Evolutionary conservation across 176 grass and related monocot species (phyloP), one percentile per base, ranked within the genome.

Genomic region (Oryza punctata): DNA sequence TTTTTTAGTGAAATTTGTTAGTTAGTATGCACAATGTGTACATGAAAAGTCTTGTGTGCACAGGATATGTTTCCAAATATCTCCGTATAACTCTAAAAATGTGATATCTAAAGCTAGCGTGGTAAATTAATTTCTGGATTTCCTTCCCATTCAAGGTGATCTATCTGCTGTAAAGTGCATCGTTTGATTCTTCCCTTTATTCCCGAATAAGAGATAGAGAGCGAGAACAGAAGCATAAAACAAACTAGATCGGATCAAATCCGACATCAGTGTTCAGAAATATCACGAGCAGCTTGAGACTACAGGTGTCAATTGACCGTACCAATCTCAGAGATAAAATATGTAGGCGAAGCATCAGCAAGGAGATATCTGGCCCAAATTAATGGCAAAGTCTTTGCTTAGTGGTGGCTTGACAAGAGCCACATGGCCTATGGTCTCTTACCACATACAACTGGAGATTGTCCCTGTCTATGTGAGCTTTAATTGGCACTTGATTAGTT

Each of bases 151-250:
- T 90, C 33, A 35, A 68, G 37, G 16, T 67, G 84, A 82, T 86
- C 47, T 49, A 47, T 65, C 74, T 79, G 61, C 69, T 86, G 84
- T 86, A 82, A 90, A 86, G 84, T 74, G 61, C 38, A 67, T 67
- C 68, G 45, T 72, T 38, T 79, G 78, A 68, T 68, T 28, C 26
- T 9, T 10, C 29, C 61, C 74, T 90, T 90, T 90, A 86, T 90
- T 86, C 88, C 84, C 38, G 83, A 81, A 32, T 70, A 71, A 65
- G 66, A 71, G 57, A 57, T 16, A 12, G 67, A 32, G 75, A 78
- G 65, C 77, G 79, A 86, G 61, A 90, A 90, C 84, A 50, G 61
- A 35, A 30, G 61, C 27, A 66, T 73, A 86, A 90, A 83, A 90
- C 88, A 78, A 86, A 78, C 59, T 73, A 57, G 73, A 82, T 86